A percentile compares a stretch with the other conserved stretches of the same genome.
These are phyloP conservation scores for Echites panduratus DNA, from an alignment of 257 asterid species.

Conservation along the genomic window DNA sequence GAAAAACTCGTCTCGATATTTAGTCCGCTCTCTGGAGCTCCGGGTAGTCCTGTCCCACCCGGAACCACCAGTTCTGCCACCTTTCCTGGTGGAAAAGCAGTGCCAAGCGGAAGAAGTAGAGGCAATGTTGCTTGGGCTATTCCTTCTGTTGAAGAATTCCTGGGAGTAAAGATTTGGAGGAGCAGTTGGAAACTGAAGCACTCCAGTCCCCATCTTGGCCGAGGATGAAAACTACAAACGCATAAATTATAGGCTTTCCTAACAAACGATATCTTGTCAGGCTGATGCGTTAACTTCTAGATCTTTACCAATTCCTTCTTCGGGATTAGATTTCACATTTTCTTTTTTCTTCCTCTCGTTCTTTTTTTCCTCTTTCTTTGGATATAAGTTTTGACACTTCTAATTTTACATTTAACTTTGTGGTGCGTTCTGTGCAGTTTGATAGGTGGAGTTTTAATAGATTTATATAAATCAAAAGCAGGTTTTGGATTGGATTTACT, in stretches of 20 bases:
- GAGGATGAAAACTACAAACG: neutral
- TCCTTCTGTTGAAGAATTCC: neutral
- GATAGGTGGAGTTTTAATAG: too few relatives aligned
- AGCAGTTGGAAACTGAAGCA: slow-evolving; percentile 25
- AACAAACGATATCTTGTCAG: too few relatives aligned
- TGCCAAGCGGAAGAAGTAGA: slow-evolving; percentile 10
- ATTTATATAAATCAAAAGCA: neutral
- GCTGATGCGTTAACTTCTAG: too few relatives aligned
- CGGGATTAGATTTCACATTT: neutral
- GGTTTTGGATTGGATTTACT: neutral
- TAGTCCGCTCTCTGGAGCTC: slow-evolving; percentile 31
- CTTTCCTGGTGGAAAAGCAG: slow-evolving; percentile 25
- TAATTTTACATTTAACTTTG: too few relatives aligned
- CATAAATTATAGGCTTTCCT: neutral
- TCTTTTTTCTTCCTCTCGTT: neutral
- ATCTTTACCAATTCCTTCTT: neutral
- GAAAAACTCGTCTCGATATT: slow-evolving; percentile 33
- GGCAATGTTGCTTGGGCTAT: neutral
- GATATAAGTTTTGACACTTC: neutral
- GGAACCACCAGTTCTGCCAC: slow-evolving; percentile 44
- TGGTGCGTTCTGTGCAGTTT: too few relatives aligned
- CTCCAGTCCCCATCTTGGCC: slow-evolving; percentile 22
- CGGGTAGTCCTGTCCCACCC: slow-evolving; percentile 37
- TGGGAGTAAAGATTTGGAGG: slow-evolving; percentile 13
- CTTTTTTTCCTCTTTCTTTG: too few relatives aligned